Evolutionary conservation across 805 yeast species (phyloP).

Genomic region (Saccharomyces eubayanus): DNA sequence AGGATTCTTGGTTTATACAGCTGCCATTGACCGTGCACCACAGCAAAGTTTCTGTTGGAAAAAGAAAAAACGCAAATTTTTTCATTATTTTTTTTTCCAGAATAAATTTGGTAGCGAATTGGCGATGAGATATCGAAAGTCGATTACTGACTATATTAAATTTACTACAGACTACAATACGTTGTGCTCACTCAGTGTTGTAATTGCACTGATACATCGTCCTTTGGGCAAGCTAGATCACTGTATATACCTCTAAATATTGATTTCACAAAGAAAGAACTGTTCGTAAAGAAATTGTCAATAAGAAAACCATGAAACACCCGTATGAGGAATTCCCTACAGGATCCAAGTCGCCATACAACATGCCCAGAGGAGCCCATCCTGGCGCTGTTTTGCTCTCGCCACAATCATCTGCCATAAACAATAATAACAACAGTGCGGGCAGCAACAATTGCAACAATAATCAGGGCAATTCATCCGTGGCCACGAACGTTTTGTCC

Average conservation of each 20-base stretch:
- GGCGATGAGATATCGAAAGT: neutral
- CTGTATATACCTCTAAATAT: neutral
- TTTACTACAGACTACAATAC: neutral
- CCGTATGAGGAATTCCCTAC: slow-evolving; percentile 19
- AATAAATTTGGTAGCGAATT: neutral
- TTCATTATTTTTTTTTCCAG: neutral
- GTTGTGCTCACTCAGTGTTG: neutral
- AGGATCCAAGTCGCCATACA: slow-evolving; percentile 25
- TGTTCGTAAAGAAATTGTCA: neutral
- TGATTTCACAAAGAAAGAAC: neutral
- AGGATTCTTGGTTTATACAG: neutral
- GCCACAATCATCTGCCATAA: slow-evolving; percentile 24
- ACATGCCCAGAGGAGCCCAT: slow-evolving; percentile 28
- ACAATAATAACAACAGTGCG: slow-evolving; percentile 1
- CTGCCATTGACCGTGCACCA: neutral
- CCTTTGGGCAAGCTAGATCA: neutral
- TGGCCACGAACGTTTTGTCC: slow-evolving; percentile 7
- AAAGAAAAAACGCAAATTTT: neutral
- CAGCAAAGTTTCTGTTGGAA: neutral
- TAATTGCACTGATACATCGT: neutral
- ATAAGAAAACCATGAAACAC: slow-evolving; percentile 7
- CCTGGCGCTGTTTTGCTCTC: slow-evolving; percentile 37
- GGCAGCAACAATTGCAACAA: slow-evolving; percentile 2
- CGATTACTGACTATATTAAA: neutral
- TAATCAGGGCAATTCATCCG: slow-evolving; percentile 1